Evolutionary conservation across 2,329 filamentous ascomycete species (phyloP).

Genomic region (Calycina herbarum): DNA sequence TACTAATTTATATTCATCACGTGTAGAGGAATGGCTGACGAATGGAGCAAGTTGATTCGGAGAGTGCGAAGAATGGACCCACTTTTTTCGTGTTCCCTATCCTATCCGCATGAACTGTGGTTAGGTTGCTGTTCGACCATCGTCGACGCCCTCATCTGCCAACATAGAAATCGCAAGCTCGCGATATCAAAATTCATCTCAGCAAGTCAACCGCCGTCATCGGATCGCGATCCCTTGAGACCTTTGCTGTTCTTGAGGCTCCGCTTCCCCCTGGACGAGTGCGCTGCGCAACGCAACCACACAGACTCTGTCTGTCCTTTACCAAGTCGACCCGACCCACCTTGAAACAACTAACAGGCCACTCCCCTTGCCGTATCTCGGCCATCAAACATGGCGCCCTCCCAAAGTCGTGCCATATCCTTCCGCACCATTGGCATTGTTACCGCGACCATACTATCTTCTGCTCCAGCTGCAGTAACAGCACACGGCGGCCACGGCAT

Average conservation of each 20-base stretch:
- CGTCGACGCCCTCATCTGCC: no score
- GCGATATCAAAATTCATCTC: not conserved
- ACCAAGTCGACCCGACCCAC: not conserved
- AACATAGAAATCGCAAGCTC: not conserved
- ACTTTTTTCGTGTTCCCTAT: no score
- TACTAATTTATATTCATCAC: no score
- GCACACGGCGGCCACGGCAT: conserved; percentile 49
- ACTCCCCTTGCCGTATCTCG: not conserved
- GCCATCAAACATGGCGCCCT: conserved; percentile 18
- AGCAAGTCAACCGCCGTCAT: not conserved
- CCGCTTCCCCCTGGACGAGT: not conserved
- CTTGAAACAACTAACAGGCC: conserved; percentile 10
- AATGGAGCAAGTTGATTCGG: no score
- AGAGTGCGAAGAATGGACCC: no score
- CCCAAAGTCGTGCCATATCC: conserved; percentile 19
- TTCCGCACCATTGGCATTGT: conserved; percentile 14
- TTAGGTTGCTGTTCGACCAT: no score
- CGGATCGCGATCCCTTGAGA: conserved; percentile 10
- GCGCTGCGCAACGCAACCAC: not conserved
- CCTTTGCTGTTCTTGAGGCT: conserved; percentile 19
- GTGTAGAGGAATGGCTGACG: no score
- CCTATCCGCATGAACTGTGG: no score
- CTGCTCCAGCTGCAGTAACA: conserved; percentile 19
- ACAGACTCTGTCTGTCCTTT: not conserved
- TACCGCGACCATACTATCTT: conserved; percentile 16